phyloP scores from a whole-genome alignment of 257 asterid genomes.

The Jaltomata sinuosa region DNA sequence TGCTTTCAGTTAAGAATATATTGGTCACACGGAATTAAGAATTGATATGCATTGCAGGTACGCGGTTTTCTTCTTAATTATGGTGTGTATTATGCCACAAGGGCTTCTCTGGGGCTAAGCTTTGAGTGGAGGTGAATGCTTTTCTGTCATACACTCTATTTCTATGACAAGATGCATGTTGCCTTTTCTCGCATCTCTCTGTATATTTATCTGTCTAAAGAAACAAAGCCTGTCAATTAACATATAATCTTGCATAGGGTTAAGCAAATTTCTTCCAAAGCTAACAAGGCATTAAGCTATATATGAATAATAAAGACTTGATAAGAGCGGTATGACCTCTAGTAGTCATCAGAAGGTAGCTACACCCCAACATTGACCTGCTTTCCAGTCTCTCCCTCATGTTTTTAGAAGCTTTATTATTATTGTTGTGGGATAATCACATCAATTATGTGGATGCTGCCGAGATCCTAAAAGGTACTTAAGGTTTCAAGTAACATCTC shows the following conservation, averaged over 20 bases:
- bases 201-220: background rate
- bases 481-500: background rate
- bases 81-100: conserved; percentile 94
- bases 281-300: background rate
- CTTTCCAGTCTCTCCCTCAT: background rate
- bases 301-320: background rate
- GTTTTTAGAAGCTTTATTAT: background rate
- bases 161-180: background rate
- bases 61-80: conserved; percentile 93
- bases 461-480: background rate
- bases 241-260: background rate
- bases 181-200: background rate
- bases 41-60: conserved; percentile 39
- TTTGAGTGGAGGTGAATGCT: conserved; percentile 81
- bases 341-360: background rate
- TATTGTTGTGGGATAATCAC: background rate
- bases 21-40: background rate
- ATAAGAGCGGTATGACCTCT: background rate
- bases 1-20: background rate
- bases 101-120: conserved; percentile 89
- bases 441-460: background rate
- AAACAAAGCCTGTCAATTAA: background rate
- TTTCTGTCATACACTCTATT: background rate
- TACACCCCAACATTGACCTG: background rate
- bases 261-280: background rate